Base-by-base conservation (phyloP, 805 yeast genomes). In the Yamadazyma akitaensis region DNA sequence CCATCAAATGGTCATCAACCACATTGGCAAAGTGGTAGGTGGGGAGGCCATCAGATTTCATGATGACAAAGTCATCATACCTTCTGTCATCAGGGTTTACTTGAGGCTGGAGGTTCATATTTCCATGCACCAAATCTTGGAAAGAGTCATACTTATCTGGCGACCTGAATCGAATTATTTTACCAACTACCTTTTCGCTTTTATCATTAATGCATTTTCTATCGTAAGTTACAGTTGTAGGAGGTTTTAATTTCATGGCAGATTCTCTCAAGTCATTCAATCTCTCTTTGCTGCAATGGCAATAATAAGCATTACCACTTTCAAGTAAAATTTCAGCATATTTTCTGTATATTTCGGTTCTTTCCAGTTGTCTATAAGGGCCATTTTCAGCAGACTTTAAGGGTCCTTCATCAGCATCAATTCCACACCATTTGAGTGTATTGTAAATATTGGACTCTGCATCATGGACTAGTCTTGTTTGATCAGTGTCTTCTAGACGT, bases 21-120 rank as follows among this genome's bases (percentile, higher is more conserved):
- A 94, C 96, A 58, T 88, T 92, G 13, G 99, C 99, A 59, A 94
- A 84, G 65, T 94, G 99, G 57, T 94, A 94, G 0, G 99, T 94
- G 21, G 99, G 99, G 50, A 88, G 69, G 0, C 92, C 91, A 63
- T 94, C 98, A n/a, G 96, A 86, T 65, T 94, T 94, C 60, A 94
- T 62, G 24, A 94, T 68, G 10, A 94, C 88, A 25, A 89, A 89
- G 61, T 94, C 99, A 58, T 94, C 99, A 62, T 75, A 91, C 42
- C 97, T 73, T 28, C 82, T 71, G 63, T 90, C 96, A 16, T 63
- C 64, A 21, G 63, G 58, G 60, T 91, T 89, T 24, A 79, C 70
- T 60, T 89, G 97, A 1, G 95, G 88, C 61, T 90, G 96, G 25
- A 87, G 69, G 53, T 85, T 77, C 16, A 91, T 64, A 4, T 58